Evolutionary conservation across 352 stramenopile genomes (phyloP), one percentile per base, ranked within the genome.

Genomic region (Phytophthora palmivora): DNA sequence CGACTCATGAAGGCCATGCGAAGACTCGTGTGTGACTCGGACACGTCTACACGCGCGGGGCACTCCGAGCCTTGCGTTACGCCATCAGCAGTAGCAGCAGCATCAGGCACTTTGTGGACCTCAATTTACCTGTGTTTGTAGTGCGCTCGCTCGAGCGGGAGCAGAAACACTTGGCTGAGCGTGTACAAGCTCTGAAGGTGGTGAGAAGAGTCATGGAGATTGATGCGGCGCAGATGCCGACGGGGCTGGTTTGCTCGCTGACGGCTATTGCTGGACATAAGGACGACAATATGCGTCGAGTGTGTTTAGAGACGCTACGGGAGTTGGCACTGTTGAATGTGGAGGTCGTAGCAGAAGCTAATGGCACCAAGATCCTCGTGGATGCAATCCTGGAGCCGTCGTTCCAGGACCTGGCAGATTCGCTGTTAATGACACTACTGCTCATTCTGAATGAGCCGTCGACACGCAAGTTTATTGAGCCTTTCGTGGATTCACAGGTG

Each of bases 341-440:
- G 14, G 80, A 87, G 47, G 67, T 96, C n/a, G 84, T 97, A 18
- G 84, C 89, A 0, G 83, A 93, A 28, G 85, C 85, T 9, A 95
- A 95, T 42, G 89, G 89, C 48, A 79, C 89, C 26, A 90, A 91
- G 48, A 83, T 89, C 15, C 59, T 97, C 3, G 85, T 97, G 14
- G 86, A 96, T 62, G 82, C 87, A 19, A 96, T 97, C 52, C 58
- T 97, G 15, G 89, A 97, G 63, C 84, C 89, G 18, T 94, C 86
- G 10, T 96, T 93, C 63, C 88, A 84, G 68, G 89, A 97, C 32
- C 47, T 97, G 34, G 78, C 87, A 0, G 86, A 97, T 47, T 93
- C 88, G 47, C 70, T 97, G 21, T 64, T 96, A 1, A 79, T 96
- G 63, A 97, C 89, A 30, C 55, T 97, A 33, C 70, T 97, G 10